Evolutionary conservation across 2,329 filamentous ascomycete species (phyloP), one percentile per base, ranked within the genome.

Genomic region (Furcasterigmium sp.): DNA sequence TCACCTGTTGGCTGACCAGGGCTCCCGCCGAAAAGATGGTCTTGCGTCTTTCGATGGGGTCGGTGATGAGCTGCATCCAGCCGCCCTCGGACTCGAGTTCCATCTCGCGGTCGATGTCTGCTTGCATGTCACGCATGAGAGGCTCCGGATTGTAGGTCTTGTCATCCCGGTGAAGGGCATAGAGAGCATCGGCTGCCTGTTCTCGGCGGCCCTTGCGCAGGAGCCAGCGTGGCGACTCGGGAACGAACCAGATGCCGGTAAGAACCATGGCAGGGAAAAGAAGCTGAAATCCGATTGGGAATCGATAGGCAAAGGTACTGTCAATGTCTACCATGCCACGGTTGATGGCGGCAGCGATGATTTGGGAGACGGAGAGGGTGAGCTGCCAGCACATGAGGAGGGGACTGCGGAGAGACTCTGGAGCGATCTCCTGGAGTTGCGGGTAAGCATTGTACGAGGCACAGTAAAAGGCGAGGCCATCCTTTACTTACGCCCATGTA

Each of bases 1-100:
- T 69, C 56, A 74, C 68, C 55, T 74, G 69, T 50, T 73, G 69
- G 3, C 68, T 65, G 30, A 69, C 58, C 45, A 73, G 56, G 18
- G 66, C 68, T 10, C 69, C 70, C 8, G 61, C 62, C 14, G 62
- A 61, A 51, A 64, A 72, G 18, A 73, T 54, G 11, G 72, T 55
- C 52, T 74, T 75, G 23, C 68, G 62, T 14, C 69, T 58, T 53
- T 73, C 70, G 26, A 72, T 56, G 0, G 68, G 69, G 32, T 73
- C 68, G 0, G 51, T 60, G 43, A 72, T 14, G 2, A 72, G 58
- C 5, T 62, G 23, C 10, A 58, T 51, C 17, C 64, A 65, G 23
- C 23, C 23, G 7, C 23, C 23, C 23, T 26, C 23, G 23, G 23
- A 26, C 2, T 56, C 54, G 15, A 51, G 48, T 14, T 60, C 52